phyloP scores from a whole-genome alignment of 2,329 filamentous ascomycete species.

The Westerdykella ornata region DNA sequence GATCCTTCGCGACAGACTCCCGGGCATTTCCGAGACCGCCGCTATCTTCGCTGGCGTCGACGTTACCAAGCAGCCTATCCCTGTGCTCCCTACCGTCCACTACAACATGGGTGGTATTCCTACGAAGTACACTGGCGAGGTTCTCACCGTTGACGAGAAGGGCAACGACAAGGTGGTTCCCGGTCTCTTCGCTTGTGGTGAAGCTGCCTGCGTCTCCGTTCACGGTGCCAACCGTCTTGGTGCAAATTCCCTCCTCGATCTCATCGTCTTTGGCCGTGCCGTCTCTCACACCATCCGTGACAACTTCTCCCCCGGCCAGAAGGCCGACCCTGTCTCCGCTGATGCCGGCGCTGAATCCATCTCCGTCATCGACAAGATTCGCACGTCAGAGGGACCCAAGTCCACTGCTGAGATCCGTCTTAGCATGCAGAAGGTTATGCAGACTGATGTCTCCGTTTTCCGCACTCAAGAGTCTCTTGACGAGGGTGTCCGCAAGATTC shows the following conservation, averaged over 20 bases:
- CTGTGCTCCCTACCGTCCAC: slow-evolving; percentile 92
- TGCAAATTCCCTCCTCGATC: slow-evolving; percentile 94
- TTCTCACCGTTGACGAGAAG: slow-evolving; percentile 75
- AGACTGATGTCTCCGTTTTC: slow-evolving; percentile 95
- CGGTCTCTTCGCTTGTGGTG: slow-evolving; percentile 91
- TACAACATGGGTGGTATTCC: slow-evolving; percentile 99
- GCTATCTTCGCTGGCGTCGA: slow-evolving; percentile 97
- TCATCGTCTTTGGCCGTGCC: slow-evolving; percentile 95
- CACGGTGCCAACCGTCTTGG: slow-evolving; percentile 97
- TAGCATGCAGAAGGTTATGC: slow-evolving; percentile 97
- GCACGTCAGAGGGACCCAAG: slow-evolving; percentile 77
- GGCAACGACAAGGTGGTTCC: slow-evolving; percentile 91
- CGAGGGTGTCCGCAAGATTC: slow-evolving; percentile 85
- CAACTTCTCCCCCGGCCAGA: slow-evolving; percentile 77
- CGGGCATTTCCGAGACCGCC: slow-evolving; percentile 96
- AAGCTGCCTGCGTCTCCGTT: slow-evolving; percentile 95
- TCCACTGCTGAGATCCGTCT: slow-evolving; percentile 81
- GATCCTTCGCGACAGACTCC: slow-evolving; percentile 89
- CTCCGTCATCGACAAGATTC: slow-evolving; percentile 74
- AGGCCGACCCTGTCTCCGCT: slow-evolving; percentile 70
- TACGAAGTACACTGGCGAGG: slow-evolving; percentile 94
- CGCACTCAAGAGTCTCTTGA: slow-evolving; percentile 88
- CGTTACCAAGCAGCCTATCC: slow-evolving; percentile 93
- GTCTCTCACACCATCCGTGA: slow-evolving; percentile 96
- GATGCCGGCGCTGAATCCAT: slow-evolving; percentile 89